Conservation (phyloP, 768 basidiomycete species). For the Auriscalpium microsporum region DNA sequence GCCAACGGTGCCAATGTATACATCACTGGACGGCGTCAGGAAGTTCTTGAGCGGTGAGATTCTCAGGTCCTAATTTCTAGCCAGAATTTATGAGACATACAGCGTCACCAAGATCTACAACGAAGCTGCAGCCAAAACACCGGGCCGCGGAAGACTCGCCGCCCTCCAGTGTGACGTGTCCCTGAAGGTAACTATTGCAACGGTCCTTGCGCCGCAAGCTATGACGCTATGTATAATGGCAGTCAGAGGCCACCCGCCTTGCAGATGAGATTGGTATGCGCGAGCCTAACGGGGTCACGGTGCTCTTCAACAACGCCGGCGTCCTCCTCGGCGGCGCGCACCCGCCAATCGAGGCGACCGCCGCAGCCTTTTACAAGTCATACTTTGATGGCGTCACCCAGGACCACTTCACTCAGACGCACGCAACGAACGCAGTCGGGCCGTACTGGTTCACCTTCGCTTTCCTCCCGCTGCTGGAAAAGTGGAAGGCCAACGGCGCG, state of each 20-base stretch:
- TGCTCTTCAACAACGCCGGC: slow-evolving; percentile 34
- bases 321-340: slow-evolving; percentile 23
- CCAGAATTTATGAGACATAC: neutral
- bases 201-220: neutral
- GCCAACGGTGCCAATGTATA: slow-evolving; percentile 43
- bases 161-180: slow-evolving; percentile 35
- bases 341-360: slow-evolving; percentile 22
- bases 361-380: slow-evolving; percentile 29
- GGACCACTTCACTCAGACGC: slow-evolving; percentile 28
- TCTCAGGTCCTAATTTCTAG: too few species aligned
- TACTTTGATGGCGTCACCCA: slow-evolving; percentile 32
- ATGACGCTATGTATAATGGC: neutral
- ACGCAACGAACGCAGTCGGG: slow-evolving; percentile 34
- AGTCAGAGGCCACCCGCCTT: slow-evolving; percentile 36
- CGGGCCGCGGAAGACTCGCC: slow-evolving; percentile 28
- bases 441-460: slow-evolving; percentile 50
- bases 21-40: slow-evolving; percentile 36
- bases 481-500: slow-evolving; percentile 29
- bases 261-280: slow-evolving; percentile 26
- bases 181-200: slow-evolving; percentile 24
- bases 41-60: slow-evolving; percentile 29
- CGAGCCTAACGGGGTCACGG: neutral
- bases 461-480: slow-evolving; percentile 45
- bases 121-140: slow-evolving; percentile 24
- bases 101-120: slow-evolving; percentile 31